Evolutionary conservation across 129 eudicot species (phyloP).

Genomic region (Artemisia tridentata): DNA sequence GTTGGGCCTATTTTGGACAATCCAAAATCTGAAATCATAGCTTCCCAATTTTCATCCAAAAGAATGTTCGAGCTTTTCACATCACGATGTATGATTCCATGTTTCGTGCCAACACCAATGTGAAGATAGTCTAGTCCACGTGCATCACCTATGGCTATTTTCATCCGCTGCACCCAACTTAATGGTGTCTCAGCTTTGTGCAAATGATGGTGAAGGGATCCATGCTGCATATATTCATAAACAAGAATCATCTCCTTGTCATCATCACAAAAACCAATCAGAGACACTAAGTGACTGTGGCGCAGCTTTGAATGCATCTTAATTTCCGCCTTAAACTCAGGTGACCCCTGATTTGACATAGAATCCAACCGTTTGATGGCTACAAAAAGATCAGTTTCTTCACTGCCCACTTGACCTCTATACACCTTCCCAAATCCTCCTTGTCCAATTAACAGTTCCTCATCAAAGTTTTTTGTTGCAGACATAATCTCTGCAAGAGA

Average conservation of each 20-base stretch:
- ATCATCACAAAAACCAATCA: conserved; percentile 39
- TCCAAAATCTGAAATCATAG: conserved; percentile 40
- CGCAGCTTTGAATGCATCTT: conserved; percentile 32
- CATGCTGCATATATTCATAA: conserved; percentile 27
- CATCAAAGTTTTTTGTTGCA: conserved; percentile 27
- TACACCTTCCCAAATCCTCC: conserved; percentile 49
- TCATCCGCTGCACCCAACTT: conserved; percentile 30
- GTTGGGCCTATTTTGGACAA: conserved; percentile 25
- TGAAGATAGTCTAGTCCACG: conserved; percentile 39
- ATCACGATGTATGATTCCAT: conserved; percentile 38
- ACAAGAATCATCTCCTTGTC: too few relatives aligned
- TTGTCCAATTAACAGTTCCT: conserved; percentile 24
- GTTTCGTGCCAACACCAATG: conserved; percentile 20
- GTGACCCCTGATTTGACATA: conserved; percentile 27
- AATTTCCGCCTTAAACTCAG: conserved; percentile 33
- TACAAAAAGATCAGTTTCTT: conserved; percentile 1
- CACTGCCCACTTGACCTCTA: conserved; percentile 16
- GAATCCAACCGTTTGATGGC: conserved; percentile 33
- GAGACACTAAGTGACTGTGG: conserved; percentile 35
- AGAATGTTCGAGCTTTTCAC: conserved; percentile 37
- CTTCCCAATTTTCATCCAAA: conserved; percentile 32
- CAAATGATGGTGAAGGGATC: conserved; percentile 34
- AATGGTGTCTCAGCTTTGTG: conserved; percentile 28
- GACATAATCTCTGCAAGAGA: conserved; percentile 20
- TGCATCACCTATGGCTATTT: conserved; percentile 31